phyloP scores from a whole-genome alignment of 2,329 filamentous ascomycete species.

The Seiridium cupressi region DNA sequence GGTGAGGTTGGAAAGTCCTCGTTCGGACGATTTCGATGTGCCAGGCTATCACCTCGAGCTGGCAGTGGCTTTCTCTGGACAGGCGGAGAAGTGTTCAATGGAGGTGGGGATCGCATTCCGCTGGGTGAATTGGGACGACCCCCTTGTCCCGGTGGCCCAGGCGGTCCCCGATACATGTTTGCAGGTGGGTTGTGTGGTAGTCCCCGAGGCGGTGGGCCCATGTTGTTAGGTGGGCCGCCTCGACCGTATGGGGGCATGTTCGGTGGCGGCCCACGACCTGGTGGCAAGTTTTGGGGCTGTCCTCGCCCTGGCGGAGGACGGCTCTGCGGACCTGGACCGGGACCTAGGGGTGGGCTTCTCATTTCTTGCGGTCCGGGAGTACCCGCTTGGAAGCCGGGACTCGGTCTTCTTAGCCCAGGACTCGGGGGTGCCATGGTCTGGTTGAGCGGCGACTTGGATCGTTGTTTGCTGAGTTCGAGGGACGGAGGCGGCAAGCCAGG shows the following conservation, averaged over 20 bases:
- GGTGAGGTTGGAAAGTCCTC: slow-evolving; percentile 33
- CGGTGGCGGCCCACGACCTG: neutral
- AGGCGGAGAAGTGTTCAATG: slow-evolving; percentile 38
- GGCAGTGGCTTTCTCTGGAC: slow-evolving; percentile 53
- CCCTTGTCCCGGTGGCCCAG: slow-evolving; percentile 18
- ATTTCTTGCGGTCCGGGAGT: slow-evolving; percentile 11
- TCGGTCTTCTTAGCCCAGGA: slow-evolving; percentile 30
- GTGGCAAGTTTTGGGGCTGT: slow-evolving; percentile 7
- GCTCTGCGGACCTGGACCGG: slow-evolving; percentile 24
- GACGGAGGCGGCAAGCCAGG: slow-evolving; percentile 40
- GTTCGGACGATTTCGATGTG: slow-evolving; percentile 36
- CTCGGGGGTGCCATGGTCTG: slow-evolving; percentile 25
- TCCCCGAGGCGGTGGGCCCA: slow-evolving; percentile 24
- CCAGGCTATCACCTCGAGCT: slow-evolving; percentile 31
- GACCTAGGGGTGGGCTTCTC: slow-evolving; percentile 24
- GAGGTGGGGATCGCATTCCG: slow-evolving; percentile 18
- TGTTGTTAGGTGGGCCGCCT: slow-evolving; percentile 15
- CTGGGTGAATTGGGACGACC: slow-evolving; percentile 18
- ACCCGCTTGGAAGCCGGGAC: slow-evolving; percentile 22
- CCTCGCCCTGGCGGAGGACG: slow-evolving; percentile 21
- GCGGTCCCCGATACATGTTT: slow-evolving; percentile 22
- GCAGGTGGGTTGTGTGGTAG: slow-evolving; percentile 23
- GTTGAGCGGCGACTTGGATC: slow-evolving; percentile 44
- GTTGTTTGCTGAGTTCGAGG: slow-evolving; percentile 36
- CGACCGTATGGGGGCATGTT: slow-evolving; percentile 2